Evolutionary conservation across 2,329 filamentous ascomycete genomes (phyloP), one percentile per base, ranked within the genome.

Genomic region (Endoconidiophora laricicola): DNA sequence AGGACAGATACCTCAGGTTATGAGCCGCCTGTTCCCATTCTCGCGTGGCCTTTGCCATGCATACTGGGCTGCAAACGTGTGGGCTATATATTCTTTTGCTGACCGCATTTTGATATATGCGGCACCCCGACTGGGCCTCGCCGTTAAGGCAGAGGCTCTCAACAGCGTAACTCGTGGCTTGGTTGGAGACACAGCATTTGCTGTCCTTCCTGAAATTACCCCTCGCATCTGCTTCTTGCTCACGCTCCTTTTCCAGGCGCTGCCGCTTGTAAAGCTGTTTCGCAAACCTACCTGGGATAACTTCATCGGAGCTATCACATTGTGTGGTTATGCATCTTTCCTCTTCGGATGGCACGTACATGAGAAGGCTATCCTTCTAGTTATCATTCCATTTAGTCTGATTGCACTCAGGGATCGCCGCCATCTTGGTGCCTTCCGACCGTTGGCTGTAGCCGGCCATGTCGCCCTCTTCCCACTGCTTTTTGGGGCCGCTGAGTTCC

Each of bases 321-420:
- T 96, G 14, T 96, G 91, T 60, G 91, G 86, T 52, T 98, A 95
- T 61, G 84, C 90, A 0, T 95, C 90, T 0, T 98, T 98, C 67
- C 73, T 98, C 7, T 96, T 96, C 58, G 90, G 91, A 51, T 98
- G 90, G 87, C 91, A 98, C 61, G 91, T 98, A 6, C 91, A 98
- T 59, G 91, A 98, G 62, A 98, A 98, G 65, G 91, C 91, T 1
- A 84, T 98, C 52, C 74, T 98, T 20, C 76, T 96, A 18, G 83
- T 96, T 60, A 87, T 98, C 56, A 84, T 96, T 45, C 91, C 91
- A 0, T 96, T 96, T 69, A 93, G 85, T 57, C 74, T 98, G 54
- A 81, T 96, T 54, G 88, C 90, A 0, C 76, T 96, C 47, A 83
- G 83, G 62, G 88, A 96, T 62, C 78, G 91, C 47, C 80, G 91